A percentile compares a stretch with the other conserved stretches of the same genome.
Evolutionary conservation across 2,329 filamentous ascomycete genomes (phyloP).

Genomic region (Penicillium fuscoglaucum): DNA sequence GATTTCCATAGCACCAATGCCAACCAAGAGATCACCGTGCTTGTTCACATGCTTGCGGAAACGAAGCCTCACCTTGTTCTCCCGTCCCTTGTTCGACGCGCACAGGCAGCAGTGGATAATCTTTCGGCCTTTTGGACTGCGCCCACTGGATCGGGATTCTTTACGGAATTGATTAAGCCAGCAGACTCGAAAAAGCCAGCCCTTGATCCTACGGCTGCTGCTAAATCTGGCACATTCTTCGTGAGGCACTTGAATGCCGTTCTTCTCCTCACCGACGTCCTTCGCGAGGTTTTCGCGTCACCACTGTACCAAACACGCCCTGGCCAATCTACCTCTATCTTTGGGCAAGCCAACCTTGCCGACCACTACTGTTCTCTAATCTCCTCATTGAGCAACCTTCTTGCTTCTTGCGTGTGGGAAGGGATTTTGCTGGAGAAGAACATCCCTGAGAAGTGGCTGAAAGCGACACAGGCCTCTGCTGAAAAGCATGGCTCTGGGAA

Average conservation of each 20-base stretch:
- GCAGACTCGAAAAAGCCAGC: constrained; percentile 22
- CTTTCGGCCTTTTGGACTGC: constrained; percentile 66
- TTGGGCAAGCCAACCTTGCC: constrained; percentile 76
- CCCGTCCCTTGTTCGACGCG: constrained; percentile 74
- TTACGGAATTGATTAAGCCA: constrained; percentile 61
- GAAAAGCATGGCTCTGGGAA: constrained; percentile 42
- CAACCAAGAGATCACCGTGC: constrained; percentile 68
- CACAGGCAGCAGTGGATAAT: constrained; percentile 67
- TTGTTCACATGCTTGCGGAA: constrained; percentile 77
- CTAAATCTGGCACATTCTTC: constrained; percentile 68
- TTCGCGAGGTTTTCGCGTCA: constrained; percentile 70
- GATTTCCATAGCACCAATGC: constrained; percentile 68
- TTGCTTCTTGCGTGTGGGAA: constrained; percentile 81
- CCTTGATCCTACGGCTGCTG: constrained; percentile 38
- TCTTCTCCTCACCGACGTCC: constrained; percentile 72
- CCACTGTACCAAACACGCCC: constrained; percentile 65
- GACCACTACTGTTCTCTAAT: constrained; percentile 80
- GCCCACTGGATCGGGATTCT: constrained; percentile 61
- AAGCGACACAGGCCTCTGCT: constrained; percentile 46
- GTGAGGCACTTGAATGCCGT: constrained; percentile 76
- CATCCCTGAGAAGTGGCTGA: constrained; percentile 64
- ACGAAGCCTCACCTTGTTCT: constrained; percentile 76
- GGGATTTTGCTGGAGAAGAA: constrained; percentile 72
- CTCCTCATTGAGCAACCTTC: constrained; percentile 71
- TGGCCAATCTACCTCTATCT: constrained; percentile 59